phyloP scores from a whole-genome alignment of 768 basidiomycete species.

The Termitomyces heimii region DNA sequence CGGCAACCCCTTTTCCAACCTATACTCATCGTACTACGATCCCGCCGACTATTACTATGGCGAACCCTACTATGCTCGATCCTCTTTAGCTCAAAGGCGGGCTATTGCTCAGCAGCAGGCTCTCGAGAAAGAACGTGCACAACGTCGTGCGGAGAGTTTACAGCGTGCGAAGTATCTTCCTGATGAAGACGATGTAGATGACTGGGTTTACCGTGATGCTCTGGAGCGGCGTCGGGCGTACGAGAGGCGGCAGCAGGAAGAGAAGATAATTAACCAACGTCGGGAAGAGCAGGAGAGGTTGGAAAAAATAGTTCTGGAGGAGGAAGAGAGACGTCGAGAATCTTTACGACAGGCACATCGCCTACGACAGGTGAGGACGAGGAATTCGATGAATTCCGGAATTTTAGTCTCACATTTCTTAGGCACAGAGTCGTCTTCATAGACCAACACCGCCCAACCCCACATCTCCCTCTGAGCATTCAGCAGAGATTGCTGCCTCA shows the following conservation, averaged over 20 bases:
- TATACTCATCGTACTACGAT: conserved; percentile 14
- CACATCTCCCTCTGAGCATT: not conserved
- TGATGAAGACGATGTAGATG: conserved; percentile 22
- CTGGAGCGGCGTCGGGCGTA: conserved; percentile 20
- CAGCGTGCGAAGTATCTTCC: conserved; percentile 36
- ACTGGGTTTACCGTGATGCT: conserved; percentile 28
- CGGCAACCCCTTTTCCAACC: conserved; percentile 18
- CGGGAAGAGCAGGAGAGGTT: conserved; percentile 10
- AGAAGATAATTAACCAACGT: conserved; percentile 5
- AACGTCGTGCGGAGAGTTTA: conserved; percentile 25
- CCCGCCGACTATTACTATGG: not conserved
- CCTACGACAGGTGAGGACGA: conserved; percentile 7
- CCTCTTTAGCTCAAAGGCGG: conserved; percentile 4
- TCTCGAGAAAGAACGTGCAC: conserved; percentile 14
- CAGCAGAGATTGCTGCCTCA: not conserved
- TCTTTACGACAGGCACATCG: conserved; percentile 8
- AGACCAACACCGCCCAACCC: not conserved
- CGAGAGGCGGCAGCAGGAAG: conserved; percentile 20
- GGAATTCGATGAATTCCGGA: not conserved
- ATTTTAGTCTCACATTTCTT: not conserved
- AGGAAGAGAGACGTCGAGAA: conserved; percentile 9
- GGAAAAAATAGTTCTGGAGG: conserved; percentile 6
- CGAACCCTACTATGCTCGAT: not conserved
- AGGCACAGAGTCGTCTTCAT: not conserved
- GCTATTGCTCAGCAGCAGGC: conserved; percentile 18